A percentile compares a stretch with the other conserved stretches of the same genome.
Evolutionary conservation across 2,329 filamentous ascomycete genomes (phyloP).

Genomic region (Juglanconis sp.): DNA sequence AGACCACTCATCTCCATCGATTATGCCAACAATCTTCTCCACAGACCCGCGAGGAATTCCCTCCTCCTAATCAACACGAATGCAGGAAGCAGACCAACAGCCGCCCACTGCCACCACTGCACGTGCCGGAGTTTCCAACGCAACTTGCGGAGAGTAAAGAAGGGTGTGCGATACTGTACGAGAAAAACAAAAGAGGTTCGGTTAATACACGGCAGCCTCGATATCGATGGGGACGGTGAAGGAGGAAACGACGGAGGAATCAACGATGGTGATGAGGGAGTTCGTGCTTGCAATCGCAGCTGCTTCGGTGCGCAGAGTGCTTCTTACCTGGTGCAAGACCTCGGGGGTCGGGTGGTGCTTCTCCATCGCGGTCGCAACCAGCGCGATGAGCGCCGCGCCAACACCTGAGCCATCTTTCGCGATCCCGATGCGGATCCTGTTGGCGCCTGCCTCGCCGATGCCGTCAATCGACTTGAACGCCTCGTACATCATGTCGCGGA

Average conservation of each 20-base stretch:
- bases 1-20: not conserved
- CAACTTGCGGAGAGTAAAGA: constrained; percentile 11
- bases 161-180: constrained; percentile 12
- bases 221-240: not conserved
- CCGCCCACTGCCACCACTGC: constrained; percentile 19
- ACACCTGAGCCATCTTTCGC: constrained; percentile 95
- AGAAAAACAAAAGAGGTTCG: not conserved
- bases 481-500: constrained; percentile 83
- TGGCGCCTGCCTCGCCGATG: constrained; percentile 75
- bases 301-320: not conserved
- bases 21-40: constrained; percentile 13
- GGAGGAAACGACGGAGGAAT: not conserved
- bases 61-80: constrained; percentile 11
- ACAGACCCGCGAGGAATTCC: constrained; percentile 12
- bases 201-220: constrained; percentile 2
- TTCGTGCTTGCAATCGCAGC: not conserved
- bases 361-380: constrained; percentile 73
- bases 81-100: constrained; percentile 11
- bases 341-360: constrained; percentile 30
- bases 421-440: constrained; percentile 88
- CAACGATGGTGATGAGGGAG: not conserved
- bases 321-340: constrained; percentile 16
- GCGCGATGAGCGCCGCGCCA: constrained; percentile 91
- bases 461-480: constrained; percentile 72
- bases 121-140: constrained; percentile 16